Evolutionary conservation across 257 asterid genomes (phyloP).

Genomic region (Solanum lignicaule): DNA sequence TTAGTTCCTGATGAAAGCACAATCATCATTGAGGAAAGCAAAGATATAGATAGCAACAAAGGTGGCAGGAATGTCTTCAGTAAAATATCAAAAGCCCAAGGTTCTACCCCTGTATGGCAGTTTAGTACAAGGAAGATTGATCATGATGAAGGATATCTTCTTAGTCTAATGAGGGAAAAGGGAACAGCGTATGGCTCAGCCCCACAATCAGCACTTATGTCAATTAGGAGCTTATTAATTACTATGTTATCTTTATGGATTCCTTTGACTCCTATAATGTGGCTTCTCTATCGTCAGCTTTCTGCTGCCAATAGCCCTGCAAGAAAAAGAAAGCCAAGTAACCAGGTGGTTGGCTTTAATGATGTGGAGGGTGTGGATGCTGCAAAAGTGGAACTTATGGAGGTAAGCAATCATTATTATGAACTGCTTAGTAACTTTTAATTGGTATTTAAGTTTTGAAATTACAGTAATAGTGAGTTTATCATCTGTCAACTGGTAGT

Average conservation of each 20-base stretch:
- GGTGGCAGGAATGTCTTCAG: slow-evolving; percentile 11
- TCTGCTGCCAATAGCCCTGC: slow-evolving; percentile 87
- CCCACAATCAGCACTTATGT: slow-evolving; percentile 61
- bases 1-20: slow-evolving; percentile 6
- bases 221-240: slow-evolving; percentile 65
- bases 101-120: slow-evolving; percentile 54
- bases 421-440: not conserved
- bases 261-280: slow-evolving; percentile 86
- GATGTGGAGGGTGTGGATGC: slow-evolving; percentile 94
- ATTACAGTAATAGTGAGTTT: not conserved
- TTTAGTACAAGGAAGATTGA: slow-evolving; percentile 81
- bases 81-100: slow-evolving; percentile 24
- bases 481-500: not conserved
- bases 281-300: slow-evolving; percentile 82
- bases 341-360: slow-evolving; percentile 58
- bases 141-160: slow-evolving; percentile 84
- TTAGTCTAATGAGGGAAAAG: slow-evolving; percentile 75
- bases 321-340: slow-evolving; percentile 48
- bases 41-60: slow-evolving; percentile 5
- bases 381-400: slow-evolving; percentile 94
- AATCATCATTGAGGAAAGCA: slow-evolving; percentile 7
- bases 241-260: slow-evolving; percentile 78
- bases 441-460: not conserved
- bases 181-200: slow-evolving; percentile 75
- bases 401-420: slow-evolving; percentile 31